Percentiles rank a stretch among this genome's conserved stretches.
These are phyloP conservation scores for Hirsutella minnesotensis DNA, from an alignment of 2,329 filamentous ascomycete species.

Conservation along the genomic window DNA sequence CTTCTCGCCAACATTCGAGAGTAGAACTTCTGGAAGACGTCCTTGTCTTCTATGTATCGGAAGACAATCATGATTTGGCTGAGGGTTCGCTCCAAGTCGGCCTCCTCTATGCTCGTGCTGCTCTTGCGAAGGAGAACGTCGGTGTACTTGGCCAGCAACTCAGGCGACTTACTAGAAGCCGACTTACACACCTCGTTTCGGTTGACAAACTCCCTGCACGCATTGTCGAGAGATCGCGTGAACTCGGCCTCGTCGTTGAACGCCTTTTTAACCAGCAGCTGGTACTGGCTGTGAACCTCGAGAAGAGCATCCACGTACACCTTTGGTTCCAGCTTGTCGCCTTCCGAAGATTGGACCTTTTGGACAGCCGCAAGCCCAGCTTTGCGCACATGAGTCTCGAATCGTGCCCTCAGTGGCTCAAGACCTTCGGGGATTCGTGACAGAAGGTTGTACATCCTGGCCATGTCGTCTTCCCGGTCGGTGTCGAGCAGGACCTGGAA, in stretches of 20 bases:
- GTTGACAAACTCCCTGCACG: conserved; percentile 96
- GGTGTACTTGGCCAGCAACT: conserved; percentile 89
- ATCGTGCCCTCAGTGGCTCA: conserved; percentile 74
- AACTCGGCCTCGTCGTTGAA: conserved; percentile 96
- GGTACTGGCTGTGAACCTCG: conserved; percentile 89
- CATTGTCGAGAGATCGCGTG: conserved; percentile 89
- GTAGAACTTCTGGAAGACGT: conserved; percentile 99
- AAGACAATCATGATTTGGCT: conserved; percentile 98
- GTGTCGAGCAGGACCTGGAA: conserved; percentile 91
- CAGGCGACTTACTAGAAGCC: conserved; percentile 86
- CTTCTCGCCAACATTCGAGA: conserved; percentile 92
- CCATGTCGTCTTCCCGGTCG: conserved; percentile 89
- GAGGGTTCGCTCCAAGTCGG: conserved; percentile 79
- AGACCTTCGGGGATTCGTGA: conserved; percentile 83
- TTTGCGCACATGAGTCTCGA: conserved; percentile 86
- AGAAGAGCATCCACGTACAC: conserved; percentile 91
- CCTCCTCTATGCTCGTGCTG: conserved; percentile 83
- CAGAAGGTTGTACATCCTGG: conserved; percentile 88
- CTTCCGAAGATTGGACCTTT: conserved; percentile 76
- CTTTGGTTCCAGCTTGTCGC: conserved; percentile 88
- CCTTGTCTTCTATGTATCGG: conserved; percentile 99
- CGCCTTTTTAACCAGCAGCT: conserved; percentile 78
- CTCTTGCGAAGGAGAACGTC: conserved; percentile 89
- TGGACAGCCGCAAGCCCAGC: conserved; percentile 80
- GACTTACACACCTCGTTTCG: conserved; percentile 92